These are phyloP conservation scores for Cercospora sp. DNA, from an alignment of 2,329 filamentous ascomycete species.

Conservation along the genomic window DNA sequence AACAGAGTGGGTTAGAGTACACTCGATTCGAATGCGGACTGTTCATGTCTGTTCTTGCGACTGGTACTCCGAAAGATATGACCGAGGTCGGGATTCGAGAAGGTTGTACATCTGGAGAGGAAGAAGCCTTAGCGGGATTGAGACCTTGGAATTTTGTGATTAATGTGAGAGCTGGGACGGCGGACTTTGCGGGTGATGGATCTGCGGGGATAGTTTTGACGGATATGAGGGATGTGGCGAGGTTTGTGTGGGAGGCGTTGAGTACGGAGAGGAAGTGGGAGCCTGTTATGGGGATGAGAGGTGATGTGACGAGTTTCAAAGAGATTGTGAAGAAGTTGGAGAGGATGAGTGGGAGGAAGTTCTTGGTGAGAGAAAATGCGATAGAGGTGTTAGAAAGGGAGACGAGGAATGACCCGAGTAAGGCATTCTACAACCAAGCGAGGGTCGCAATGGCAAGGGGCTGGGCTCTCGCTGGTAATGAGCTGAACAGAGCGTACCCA, in stretches of 20 bases:
- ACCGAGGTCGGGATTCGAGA: constrained; percentile 29
- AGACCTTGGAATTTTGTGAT: constrained; percentile 45
- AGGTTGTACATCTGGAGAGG: constrained; percentile 31
- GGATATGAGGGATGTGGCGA: constrained; percentile 53
- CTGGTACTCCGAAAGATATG: constrained; percentile 33
- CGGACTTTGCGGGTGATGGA: constrained; percentile 54
- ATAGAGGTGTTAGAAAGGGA: constrained; percentile 28
- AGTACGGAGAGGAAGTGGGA: constrained; percentile 49
- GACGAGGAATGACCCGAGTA: constrained; percentile 22
- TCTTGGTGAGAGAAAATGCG: constrained; percentile 32
- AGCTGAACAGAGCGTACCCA: constrained; percentile 34
- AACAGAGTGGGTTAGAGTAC: constrained; percentile 30
- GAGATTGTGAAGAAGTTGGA: constrained; percentile 34
- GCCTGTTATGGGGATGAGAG: constrained; percentile 41
- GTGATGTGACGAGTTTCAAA: constrained; percentile 32
- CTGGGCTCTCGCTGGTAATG: constrained; percentile 30
- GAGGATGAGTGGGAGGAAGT: constrained; percentile 33
- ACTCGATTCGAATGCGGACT: constrained; percentile 35
- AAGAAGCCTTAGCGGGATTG: constrained; percentile 40
- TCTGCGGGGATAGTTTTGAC: constrained; percentile 50
- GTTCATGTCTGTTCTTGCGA: constrained; percentile 36
- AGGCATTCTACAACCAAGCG: constrained; percentile 37
- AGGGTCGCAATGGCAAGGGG: constrained; percentile 30
- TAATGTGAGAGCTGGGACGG: constrained; percentile 48
- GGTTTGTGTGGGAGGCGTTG: constrained; percentile 48